Evolutionary conservation across 192 early-diverging fungal species (phyloP), one percentile per base, ranked within the genome.

Genomic region (Gonapodya sp.): DNA sequence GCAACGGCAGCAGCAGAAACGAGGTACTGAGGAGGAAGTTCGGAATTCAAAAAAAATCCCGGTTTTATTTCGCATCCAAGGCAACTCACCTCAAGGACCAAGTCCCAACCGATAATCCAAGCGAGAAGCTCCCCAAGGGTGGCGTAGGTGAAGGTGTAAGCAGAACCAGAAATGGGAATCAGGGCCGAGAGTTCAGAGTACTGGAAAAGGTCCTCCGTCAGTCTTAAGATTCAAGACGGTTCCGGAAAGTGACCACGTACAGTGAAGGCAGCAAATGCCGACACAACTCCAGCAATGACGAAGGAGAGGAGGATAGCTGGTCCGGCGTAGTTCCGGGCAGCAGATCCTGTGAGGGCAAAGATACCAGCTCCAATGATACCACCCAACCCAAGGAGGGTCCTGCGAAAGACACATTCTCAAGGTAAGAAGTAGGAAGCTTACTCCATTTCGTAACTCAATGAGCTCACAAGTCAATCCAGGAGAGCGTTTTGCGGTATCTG

Each of bases 31-130:
- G 8, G 46, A 64, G 24, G 24, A 8, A 64, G 46, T 64, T 16
- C 46, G 8, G 46, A 64, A 64, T 8, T 64, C 8, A 64, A 24
- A n/a, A n/a, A n/a, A n/a, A n/a, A n/a, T n/a, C n/a, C n/a, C n/a
- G n/a, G n/a, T n/a, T n/a, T n/a, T n/a, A n/a, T n/a, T n/a, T n/a
- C n/a, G n/a, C n/a, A n/a, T n/a, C n/a, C n/a, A 16, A 64, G 24
- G 46, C 24, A 16, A 24, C 46, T 16, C 8, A 64, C 46, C 46
- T 96, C 95, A 34, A 96, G 85, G 14, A 95, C 93, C 36, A 96
- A 84, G 85, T 95, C 93, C 96, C 96, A 97, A 18, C 94, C 95
- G 81, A 95, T 93, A 46, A 94, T 93, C 96, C 96, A 97, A 0
- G 92, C 95, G 31, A 94, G 81, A 31, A 96, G 83, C 86, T 97